Percentiles rank a stretch among this genome's conserved stretches.
Conservation (phyloP, 2,329 filamentous ascomycete genomes). For the Colletotrichum sp. region DNA sequence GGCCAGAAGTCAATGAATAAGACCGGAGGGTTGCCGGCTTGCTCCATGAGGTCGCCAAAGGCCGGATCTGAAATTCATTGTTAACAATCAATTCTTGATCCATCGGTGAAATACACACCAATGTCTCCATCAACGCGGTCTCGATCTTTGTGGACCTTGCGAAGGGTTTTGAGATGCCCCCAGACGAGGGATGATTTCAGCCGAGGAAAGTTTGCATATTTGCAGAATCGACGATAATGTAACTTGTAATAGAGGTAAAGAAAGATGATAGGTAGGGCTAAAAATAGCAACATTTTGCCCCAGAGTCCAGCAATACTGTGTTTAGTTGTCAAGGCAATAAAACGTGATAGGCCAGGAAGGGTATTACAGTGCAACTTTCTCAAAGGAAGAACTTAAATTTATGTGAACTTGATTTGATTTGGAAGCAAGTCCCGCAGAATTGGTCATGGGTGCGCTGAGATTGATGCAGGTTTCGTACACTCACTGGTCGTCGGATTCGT, state of each 20-base stretch:
- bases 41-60: slow-evolving; percentile 29
- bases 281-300: background rate
- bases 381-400: too few relatives aligned
- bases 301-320: too few relatives aligned
- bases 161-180: slow-evolving; percentile 9
- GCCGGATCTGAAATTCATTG: slow-evolving; percentile 22
- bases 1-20: slow-evolving; percentile 40
- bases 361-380: too few relatives aligned
- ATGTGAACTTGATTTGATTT: too few relatives aligned
- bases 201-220: slow-evolving; percentile 9
- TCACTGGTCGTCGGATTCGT: too few relatives aligned
- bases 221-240: slow-evolving; percentile 7
- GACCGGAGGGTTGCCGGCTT: slow-evolving; percentile 35
- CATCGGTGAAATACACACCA: background rate
- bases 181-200: slow-evolving; percentile 3
- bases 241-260: slow-evolving; percentile 1
- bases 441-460: too few relatives aligned
- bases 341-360: too few relatives aligned
- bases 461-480: too few relatives aligned
- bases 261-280: background rate
- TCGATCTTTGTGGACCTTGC: background rate
- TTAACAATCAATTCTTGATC: background rate
- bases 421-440: too few relatives aligned
- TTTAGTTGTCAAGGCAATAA: too few relatives aligned
- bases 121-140: background rate